Evolutionary conservation across 495 filamentous ascomycete species (phyloP).

Genomic region (Trypethelium eluteriae): DNA sequence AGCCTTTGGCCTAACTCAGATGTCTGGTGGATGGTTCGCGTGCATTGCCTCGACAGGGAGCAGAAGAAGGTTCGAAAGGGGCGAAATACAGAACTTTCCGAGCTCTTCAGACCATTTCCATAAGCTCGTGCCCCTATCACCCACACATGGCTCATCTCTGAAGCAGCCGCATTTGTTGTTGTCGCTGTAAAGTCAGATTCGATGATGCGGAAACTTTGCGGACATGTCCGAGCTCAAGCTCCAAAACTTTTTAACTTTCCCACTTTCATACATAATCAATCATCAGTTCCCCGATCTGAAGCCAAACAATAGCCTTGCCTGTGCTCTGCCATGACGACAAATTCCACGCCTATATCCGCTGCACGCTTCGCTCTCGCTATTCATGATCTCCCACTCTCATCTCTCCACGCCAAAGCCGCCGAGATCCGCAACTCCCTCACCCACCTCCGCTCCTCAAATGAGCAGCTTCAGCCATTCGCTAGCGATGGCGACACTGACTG

Average conservation of each 20-base stretch:
- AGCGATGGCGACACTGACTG: slow-evolving; percentile 57
- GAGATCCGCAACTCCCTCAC: slow-evolving; percentile 76
- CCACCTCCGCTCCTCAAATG: slow-evolving; percentile 72
- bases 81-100: not conserved
- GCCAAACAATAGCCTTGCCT: not conserved
- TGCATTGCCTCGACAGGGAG: not conserved
- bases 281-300: too few relatives aligned
- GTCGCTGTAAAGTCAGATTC: not conserved
- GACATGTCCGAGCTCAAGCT: slow-evolving; percentile 9
- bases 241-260: not conserved
- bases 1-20: too few relatives aligned
- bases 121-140: not conserved
- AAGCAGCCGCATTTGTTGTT: not conserved
- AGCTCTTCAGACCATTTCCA: slow-evolving; percentile 3
- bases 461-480: slow-evolving; percentile 55
- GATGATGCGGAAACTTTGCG: not conserved
- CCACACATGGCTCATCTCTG: not conserved
- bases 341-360: slow-evolving; percentile 48
- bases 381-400: slow-evolving; percentile 58
- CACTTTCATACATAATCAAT: not conserved
- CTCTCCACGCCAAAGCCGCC: slow-evolving; percentile 68
- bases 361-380: slow-evolving; percentile 64
- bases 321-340: slow-evolving; percentile 8
- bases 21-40: not conserved
- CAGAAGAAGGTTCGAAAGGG: not conserved